Base-by-base conservation (phyloP, 352 stramenopile species). In the Phytophthora sp. region DNA sequence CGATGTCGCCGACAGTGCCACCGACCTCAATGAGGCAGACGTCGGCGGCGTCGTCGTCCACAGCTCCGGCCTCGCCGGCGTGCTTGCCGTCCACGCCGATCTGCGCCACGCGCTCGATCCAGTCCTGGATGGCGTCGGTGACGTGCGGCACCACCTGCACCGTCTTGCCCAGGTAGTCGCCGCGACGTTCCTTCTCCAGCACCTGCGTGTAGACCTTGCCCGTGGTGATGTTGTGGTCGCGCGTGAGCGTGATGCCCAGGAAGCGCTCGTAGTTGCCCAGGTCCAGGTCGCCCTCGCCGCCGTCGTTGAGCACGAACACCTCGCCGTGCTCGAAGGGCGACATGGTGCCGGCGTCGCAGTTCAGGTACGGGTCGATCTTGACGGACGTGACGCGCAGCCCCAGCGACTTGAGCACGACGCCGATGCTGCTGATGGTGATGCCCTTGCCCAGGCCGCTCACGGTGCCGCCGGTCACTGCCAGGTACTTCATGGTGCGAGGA, bases 311-410 rank as follows among this genome's bases (percentile, higher is more conserved):
- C 43, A 99, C 97, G 72, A 99, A 99, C 18, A 98, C 94, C 65
- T 99, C 96, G 31, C 96, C 96, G 74, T 99, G 96, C 70, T 98
- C 94, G 62, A 98, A 98, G 1, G 97, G 97, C 10, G 83, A 97
- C 97, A 99, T 99, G 28, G 97, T 99, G 31, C 97, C 97, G 28
- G 97, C 96, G 69, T 99, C 97, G 48, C 95, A 97, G 82, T 99
- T 99, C n/a, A 99, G 85, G 83, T 99, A 99, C 34, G 98, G 98
- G 79, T 99, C 97, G 73, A 99, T 99, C 83, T 99, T 99, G 72
- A 99, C 92, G 21, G 92, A 92, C 35, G 97, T 99, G 38, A 99
- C 97, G 56, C 88, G 81, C 58, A 99, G 79, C 5, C 96, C 94
- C 77, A 94, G 93, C 49, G 95, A 89, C 71, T 99, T 98, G 58